A percentile compares a stretch with the other conserved stretches of the same genome.
phyloP scores from a whole-genome alignment of 495 filamentous ascomycete genomes.

The Tuber brumale region DNA sequence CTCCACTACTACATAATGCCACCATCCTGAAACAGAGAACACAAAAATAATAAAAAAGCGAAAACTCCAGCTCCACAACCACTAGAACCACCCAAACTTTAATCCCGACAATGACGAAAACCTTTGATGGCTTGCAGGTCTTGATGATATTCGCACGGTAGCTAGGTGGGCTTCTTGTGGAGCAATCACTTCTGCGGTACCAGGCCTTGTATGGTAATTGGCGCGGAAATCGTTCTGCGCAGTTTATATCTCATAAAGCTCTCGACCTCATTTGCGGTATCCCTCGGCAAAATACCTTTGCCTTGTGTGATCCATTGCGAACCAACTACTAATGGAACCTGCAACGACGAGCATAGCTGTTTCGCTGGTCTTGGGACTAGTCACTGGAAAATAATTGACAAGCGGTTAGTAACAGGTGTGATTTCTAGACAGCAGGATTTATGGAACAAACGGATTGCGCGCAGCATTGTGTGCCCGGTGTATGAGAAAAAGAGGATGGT shows the following conservation, averaged over 20 bases:
- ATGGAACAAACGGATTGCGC: neutral
- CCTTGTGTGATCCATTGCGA: neutral
- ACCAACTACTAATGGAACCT: neutral
- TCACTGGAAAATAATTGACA: neutral
- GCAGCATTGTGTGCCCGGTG: neutral
- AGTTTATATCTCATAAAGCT: neutral
- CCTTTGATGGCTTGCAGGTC: neutral
- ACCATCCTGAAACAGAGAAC: neutral
- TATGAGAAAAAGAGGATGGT: neutral
- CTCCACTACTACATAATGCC: neutral
- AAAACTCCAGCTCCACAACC: neutral
- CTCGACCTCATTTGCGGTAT: neutral
- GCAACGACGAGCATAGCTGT: neutral
- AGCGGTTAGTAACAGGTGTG: neutral
- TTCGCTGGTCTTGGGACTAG: neutral
- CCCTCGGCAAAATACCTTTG: neutral
- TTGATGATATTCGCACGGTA: neutral
- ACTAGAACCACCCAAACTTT: neutral
- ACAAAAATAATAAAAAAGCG: neutral
- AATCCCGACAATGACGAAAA: neutral
- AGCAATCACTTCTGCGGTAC: neutral
- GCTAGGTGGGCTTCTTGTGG: neutral
- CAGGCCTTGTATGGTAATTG: neutral
- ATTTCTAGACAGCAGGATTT: neutral
- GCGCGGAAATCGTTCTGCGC: neutral